phyloP scores from a whole-genome alignment of 768 basidiomycete genomes.

The Guyanaporus albipodus region DNA sequence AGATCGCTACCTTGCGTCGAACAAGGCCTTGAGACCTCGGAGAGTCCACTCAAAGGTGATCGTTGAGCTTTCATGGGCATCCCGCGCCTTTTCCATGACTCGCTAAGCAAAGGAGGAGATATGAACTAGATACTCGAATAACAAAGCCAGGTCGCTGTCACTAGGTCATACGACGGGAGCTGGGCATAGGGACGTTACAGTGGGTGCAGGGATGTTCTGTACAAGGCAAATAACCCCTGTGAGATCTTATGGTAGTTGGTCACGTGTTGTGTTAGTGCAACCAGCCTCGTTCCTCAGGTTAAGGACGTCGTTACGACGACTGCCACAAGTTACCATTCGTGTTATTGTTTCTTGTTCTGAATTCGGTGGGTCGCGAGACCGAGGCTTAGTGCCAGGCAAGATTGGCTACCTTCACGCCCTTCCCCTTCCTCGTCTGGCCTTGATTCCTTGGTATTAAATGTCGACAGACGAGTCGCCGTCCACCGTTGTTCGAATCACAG shows the following conservation, averaged over 20 bases:
- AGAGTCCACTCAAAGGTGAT: conserved; percentile 79
- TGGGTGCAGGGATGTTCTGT: too few species aligned
- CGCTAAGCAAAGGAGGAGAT: too few species aligned
- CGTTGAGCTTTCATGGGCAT: conserved; percentile 49
- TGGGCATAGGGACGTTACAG: too few species aligned
- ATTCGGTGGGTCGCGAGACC: too few species aligned
- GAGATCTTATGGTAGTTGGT: not conserved
- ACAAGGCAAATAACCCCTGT: conserved; percentile 1
- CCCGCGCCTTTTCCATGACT: conserved; percentile 31
- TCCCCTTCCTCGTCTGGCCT: not conserved
- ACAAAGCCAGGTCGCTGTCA: too few species aligned
- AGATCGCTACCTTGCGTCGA: conserved; percentile 59
- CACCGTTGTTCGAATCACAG: conserved; percentile 25
- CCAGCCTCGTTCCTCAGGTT: too few species aligned
- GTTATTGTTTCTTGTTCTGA: too few species aligned
- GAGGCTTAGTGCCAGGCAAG: too few species aligned
- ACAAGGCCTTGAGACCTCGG: conserved; percentile 62
- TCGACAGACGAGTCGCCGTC: conserved; percentile 14
- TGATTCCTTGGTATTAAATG: too few species aligned
- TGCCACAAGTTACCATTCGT: not conserved
- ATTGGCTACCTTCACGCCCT: too few species aligned
- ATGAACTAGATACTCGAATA: too few species aligned
- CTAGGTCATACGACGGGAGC: too few species aligned
- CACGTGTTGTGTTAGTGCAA: not conserved
- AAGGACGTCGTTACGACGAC: conserved; percentile 9